Evolutionary conservation across 2,329 filamentous ascomycete genomes (phyloP).

Genomic region (Stachybotrys chlorohalonatus): DNA sequence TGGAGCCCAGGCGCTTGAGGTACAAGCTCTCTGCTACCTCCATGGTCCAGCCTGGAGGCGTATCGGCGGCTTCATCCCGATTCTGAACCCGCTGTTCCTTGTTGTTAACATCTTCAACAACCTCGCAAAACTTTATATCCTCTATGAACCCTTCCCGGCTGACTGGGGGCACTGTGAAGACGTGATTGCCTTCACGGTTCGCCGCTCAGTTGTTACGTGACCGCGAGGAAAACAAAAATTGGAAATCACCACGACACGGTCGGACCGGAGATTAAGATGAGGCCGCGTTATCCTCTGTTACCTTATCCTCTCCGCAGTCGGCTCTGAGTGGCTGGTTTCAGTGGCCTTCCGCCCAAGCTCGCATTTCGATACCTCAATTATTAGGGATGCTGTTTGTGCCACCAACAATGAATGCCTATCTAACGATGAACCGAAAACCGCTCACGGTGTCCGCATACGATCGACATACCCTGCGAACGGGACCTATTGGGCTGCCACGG

Average conservation of each 20-base stretch:
- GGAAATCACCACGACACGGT: background rate
- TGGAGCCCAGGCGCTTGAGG: no score
- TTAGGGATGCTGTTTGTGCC: background rate
- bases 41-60: background rate
- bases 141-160: no score
- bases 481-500: background rate
- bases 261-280: background rate
- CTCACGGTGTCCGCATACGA: background rate
- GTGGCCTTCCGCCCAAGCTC: background rate
- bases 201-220: no score
- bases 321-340: background rate
- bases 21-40: no score
- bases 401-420: no score
- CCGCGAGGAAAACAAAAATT: no score
- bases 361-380: background rate
- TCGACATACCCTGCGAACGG: background rate
- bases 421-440: background rate
- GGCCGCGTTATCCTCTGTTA: background rate
- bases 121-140: no score
- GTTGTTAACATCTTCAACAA: no score
- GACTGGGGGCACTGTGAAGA: no score
- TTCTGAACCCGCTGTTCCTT: background rate
- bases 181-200: no score
- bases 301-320: background rate
- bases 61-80: background rate